Percentiles rank a stretch among this genome's conserved stretches.
These are phyloP conservation scores for Boletellus sp. DNA, from an alignment of 768 basidiomycete species.

Conservation along the genomic window DNA sequence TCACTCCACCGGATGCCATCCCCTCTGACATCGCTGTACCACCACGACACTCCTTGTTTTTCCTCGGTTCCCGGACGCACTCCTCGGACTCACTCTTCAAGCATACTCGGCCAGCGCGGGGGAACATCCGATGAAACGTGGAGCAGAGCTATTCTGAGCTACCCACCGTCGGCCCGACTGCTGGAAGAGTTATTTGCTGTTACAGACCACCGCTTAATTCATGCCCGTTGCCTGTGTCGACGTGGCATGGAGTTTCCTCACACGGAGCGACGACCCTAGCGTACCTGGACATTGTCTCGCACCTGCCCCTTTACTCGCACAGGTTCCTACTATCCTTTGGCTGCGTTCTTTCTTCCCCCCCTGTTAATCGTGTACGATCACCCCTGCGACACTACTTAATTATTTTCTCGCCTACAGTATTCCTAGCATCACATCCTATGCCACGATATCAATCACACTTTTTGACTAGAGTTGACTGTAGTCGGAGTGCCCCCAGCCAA, in stretches of 20 bases:
- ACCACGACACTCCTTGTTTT: conserved; percentile 3
- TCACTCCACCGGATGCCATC: conserved; percentile 4
- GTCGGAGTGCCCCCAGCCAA: neutral
- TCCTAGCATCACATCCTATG: conserved; percentile 6
- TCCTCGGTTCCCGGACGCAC: neutral
- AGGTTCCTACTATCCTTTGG: neutral
- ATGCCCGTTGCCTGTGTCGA: conserved; percentile 7
- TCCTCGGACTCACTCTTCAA: neutral
- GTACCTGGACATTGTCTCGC: neutral
- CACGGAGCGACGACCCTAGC: neutral
- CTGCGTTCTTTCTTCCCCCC: too few relatives aligned
- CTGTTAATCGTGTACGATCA: conserved; percentile 16
- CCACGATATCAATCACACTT: conserved; percentile 4
- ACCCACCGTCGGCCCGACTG: neutral
- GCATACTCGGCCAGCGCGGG: neutral
- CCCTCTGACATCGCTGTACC: conserved; percentile 14
- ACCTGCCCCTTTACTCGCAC: neutral
- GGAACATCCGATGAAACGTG: conserved; percentile 3
- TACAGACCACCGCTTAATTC: neutral
- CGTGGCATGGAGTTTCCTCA: neutral
- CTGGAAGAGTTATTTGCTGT: neutral
- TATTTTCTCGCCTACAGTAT: conserved; percentile 19
- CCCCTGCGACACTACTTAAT: conserved; percentile 12
- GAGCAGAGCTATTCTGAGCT: conserved; percentile 12
- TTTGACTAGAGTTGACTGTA: neutral